These are phyloP conservation scores for Durusdinium trenchii DNA, from an alignment of 73 alveolate species.

Conservation along the genomic window DNA sequence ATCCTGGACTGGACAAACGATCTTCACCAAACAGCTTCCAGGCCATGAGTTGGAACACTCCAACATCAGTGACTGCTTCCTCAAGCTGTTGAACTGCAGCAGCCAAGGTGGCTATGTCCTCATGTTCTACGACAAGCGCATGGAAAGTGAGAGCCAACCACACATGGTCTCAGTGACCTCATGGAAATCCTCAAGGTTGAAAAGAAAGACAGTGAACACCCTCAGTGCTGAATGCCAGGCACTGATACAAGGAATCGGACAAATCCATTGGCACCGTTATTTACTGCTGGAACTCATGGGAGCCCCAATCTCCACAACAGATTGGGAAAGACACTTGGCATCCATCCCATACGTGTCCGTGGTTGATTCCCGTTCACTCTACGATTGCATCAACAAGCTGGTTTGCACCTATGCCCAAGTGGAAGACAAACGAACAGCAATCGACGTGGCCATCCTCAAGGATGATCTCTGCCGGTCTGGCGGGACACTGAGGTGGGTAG, in stretches of 20 bases:
- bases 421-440: conserved; percentile 16
- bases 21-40: not conserved
- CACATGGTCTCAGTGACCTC: not conserved
- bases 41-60: not conserved
- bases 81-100: not conserved
- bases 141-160: not conserved
- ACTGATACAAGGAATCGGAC: not conserved
- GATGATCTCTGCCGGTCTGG: not conserved
- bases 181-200: not conserved
- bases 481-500: not conserved
- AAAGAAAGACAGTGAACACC: not conserved
- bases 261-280: not conserved
- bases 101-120: conserved; percentile 1
- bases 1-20: no score
- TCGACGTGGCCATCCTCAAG: no score
- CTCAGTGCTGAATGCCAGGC: conserved; percentile 1
- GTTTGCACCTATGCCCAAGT: not conserved
- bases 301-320: not conserved
- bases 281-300: not conserved
- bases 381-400: not conserved
- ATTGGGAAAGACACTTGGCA: not conserved
- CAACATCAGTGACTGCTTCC: not conserved
- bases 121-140: not conserved
- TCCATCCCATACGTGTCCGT: not conserved
- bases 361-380: not conserved